Percentiles rank a stretch among this genome's conserved stretches.
phyloP scores from a whole-genome alignment of 2,329 filamentous ascomycete species.

The Aspergillus awamori region DNA sequence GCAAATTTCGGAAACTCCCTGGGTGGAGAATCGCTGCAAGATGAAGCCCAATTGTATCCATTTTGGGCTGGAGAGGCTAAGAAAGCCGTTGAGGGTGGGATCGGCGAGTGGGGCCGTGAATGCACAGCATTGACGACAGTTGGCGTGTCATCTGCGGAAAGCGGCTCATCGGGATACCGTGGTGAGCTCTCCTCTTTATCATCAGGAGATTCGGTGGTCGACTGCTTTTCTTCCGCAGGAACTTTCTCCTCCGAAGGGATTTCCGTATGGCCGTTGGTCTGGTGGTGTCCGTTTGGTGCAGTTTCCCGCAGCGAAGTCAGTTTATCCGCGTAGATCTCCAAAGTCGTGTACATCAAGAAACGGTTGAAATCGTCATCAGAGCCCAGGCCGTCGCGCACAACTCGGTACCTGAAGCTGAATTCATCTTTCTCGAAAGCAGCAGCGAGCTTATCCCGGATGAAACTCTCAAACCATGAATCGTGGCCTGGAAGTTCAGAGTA shows the following conservation, averaged over 20 bases:
- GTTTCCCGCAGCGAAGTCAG: not conserved
- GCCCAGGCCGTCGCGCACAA: not conserved
- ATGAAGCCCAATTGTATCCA: not conserved
- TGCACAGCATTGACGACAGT: not conserved
- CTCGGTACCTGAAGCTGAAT: not conserved
- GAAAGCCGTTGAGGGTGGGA: not conserved
- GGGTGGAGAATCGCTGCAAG: not conserved
- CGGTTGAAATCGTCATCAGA: not conserved
- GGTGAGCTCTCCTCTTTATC: not conserved
- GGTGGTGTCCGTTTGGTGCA: not conserved
- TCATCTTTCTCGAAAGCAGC: not conserved
- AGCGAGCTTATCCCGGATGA: not conserved
- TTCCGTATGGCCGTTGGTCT: not conserved
- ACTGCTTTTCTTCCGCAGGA: not conserved
- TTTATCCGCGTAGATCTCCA: not conserved
- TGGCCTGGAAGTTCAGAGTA: not conserved
- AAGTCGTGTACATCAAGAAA: not conserved
- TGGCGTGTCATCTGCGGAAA: not conserved
- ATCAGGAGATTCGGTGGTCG: not conserved
- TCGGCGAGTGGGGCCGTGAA: not conserved
- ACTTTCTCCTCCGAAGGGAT: not conserved
- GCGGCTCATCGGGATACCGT: not conserved
- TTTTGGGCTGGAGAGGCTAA: not conserved
- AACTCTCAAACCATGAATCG: not conserved
- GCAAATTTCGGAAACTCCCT: not conserved